Conservation (phyloP, 2,329 filamentous ascomycete species). For the Diaporthe citri region DNA sequence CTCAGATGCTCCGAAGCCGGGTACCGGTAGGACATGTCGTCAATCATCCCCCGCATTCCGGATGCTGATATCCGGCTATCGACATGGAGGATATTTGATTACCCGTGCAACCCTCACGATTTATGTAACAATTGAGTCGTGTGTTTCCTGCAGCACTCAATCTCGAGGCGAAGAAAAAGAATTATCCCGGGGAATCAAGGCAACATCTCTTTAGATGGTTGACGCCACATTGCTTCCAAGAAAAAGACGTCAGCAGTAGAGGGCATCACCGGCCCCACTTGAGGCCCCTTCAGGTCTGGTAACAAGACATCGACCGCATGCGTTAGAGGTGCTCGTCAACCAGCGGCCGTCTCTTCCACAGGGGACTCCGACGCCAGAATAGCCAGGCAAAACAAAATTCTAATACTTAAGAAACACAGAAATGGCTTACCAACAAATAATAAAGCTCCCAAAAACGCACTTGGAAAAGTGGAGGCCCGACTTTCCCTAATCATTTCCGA, state of each 20-base stretch:
- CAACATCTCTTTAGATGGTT: neutral
- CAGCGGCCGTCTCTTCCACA: neutral
- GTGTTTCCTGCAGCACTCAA: neutral
- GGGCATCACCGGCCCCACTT: neutral
- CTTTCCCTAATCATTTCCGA: neutral
- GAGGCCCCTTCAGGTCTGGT: neutral
- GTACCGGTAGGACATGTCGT: conserved; percentile 22
- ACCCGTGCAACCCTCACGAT: neutral
- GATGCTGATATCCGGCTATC: neutral
- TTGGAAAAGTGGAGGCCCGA: no score
- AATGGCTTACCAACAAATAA: no score
- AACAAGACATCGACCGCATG: no score
- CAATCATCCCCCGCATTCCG: conserved; percentile 33
- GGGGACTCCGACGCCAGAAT: neutral
- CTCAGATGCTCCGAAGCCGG: conserved; percentile 3
- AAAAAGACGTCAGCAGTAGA: no score
- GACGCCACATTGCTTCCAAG: neutral
- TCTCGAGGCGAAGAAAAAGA: neutral
- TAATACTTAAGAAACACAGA: neutral
- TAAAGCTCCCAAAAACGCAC: neutral
- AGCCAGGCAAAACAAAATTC: neutral
- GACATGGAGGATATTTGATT: neutral
- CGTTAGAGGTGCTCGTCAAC: neutral
- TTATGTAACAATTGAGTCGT: neutral
- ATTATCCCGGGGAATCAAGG: neutral